A percentile compares a stretch with the other conserved stretches of the same genome.
These are phyloP conservation scores for Alternaria angustiovoidea DNA, from an alignment of 2,329 filamentous ascomycete species.

Conservation along the genomic window DNA sequence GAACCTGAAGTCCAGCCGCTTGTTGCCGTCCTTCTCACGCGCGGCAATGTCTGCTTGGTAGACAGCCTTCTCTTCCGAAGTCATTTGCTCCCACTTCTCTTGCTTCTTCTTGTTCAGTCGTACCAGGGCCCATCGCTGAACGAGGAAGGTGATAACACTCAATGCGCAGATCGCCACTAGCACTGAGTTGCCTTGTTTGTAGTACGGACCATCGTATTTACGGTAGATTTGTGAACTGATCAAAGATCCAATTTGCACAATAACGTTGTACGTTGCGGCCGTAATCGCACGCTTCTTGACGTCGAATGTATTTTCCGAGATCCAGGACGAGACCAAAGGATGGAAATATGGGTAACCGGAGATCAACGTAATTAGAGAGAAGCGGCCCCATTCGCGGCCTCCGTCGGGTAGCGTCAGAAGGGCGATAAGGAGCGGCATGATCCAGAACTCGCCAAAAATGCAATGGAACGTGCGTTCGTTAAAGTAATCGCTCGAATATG, in stretches of 20 bases:
- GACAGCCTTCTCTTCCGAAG: constrained; percentile 55
- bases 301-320: constrained; percentile 68
- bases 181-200: constrained; percentile 62
- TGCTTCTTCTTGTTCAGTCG: constrained; percentile 50
- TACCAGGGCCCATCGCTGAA: constrained; percentile 56
- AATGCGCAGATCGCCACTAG: constrained; percentile 60
- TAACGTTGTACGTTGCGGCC: constrained; percentile 68
- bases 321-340: constrained; percentile 68
- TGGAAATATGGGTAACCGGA: constrained; percentile 57
- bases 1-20: constrained; percentile 52
- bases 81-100: constrained; percentile 59
- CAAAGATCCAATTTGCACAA: constrained; percentile 52
- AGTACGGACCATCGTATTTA: constrained; percentile 62
- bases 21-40: constrained; percentile 48
- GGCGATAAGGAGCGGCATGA: constrained; percentile 52
- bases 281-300: constrained; percentile 70
- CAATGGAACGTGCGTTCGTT: constrained; percentile 62
- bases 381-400: constrained; percentile 50
- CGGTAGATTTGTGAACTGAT: constrained; percentile 59
- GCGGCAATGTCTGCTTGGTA: constrained; percentile 56
- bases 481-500: constrained; percentile 58
- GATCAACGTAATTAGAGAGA: constrained; percentile 50
- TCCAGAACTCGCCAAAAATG: constrained; percentile 53
- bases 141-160: constrained; percentile 59
- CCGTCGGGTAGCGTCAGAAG: constrained; percentile 46